Base-by-base conservation (phyloP, 805 yeast species). In the Candida loeiensis region DNA sequence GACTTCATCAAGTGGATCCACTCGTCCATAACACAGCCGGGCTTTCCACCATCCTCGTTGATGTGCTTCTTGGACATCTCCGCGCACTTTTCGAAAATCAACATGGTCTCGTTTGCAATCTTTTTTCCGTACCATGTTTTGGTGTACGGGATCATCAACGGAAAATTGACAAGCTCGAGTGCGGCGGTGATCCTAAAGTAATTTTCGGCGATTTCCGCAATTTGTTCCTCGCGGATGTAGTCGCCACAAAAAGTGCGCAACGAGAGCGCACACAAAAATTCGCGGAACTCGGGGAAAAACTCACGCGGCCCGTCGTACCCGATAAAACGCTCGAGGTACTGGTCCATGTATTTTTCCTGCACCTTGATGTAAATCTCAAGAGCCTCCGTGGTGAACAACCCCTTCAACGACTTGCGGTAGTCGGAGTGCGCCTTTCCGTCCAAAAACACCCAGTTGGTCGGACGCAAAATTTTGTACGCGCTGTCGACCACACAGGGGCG, bases 401-500 rank as follows among this genome's bases (percentile, higher is more conserved):
- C 95, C 60, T 93, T 91, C 58, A 93, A 71, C 11, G 93, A 81
- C 61, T 80, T 81, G 66, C 99, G 82, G 68, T 91, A 93, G 64
- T 93, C 99, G 43, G 81, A 79, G 56, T 93, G 99, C 24, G 82
- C 95, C 67, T 89, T 89, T 52, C 99, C 99, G 58, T 93, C 99
- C 55, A 89, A 67, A 63, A 93, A 93, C 26, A 93, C 99, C 99
- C 99, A 93, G 71, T 91, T 93, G 34, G 91, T 74, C 34, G 98
- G 97, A 65, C 98, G 80, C 56, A 93, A 71, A 50, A 93, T 87
- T 66, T 93, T 93, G 47, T 82, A 74, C 15, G 99, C 99, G 40
- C 89, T 98, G 60, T 93, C 99, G 48, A 93, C 99, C 45, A 93
- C 96, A 69, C 99, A 93, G 4, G 99, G 99, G 64, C 89, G 89